Conservation (phyloP, 345 rosid species). For the Zanthoxylum bungeanum region DNA sequence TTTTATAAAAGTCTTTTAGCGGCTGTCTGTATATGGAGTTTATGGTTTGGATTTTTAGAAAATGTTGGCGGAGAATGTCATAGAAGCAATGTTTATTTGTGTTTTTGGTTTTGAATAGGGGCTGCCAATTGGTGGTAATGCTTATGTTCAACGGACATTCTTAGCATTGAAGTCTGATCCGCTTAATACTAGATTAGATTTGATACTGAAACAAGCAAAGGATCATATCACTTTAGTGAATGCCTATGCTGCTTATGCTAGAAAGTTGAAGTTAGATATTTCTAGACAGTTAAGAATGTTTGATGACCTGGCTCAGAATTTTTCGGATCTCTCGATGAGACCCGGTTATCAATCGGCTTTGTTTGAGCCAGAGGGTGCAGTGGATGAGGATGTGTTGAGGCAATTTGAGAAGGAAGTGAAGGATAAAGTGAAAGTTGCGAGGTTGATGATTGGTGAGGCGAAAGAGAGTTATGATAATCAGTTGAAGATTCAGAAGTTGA, state of each 20-base stretch:
- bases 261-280: conserved; percentile 84
- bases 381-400: conserved; percentile 78
- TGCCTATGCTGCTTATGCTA: too few species aligned
- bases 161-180: too few species aligned
- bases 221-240: too few species aligned
- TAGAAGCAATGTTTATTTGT: too few species aligned
- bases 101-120: conserved; percentile 34
- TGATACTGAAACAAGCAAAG: too few species aligned
- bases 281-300: conserved; percentile 69
- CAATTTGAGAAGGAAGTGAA: conserved; percentile 89
- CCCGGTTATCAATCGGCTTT: conserved; percentile 46
- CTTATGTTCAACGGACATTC: conserved; percentile 61
- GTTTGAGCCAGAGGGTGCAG: conserved; percentile 37
- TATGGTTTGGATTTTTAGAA: too few species aligned
- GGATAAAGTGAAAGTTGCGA: conserved; percentile 66
- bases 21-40: not conserved
- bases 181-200: too few species aligned
- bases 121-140: conserved; percentile 53
- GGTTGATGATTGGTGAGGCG: conserved; percentile 66
- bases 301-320: conserved; percentile 67
- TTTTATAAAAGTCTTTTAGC: too few species aligned
- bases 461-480: conserved; percentile 91
- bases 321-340: conserved; percentile 54
- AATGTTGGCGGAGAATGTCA: too few species aligned
- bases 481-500: conserved; percentile 86